Evolutionary conservation across 352 stramenopile genomes (phyloP).

Genomic region (Phytophthora nicotianae): DNA sequence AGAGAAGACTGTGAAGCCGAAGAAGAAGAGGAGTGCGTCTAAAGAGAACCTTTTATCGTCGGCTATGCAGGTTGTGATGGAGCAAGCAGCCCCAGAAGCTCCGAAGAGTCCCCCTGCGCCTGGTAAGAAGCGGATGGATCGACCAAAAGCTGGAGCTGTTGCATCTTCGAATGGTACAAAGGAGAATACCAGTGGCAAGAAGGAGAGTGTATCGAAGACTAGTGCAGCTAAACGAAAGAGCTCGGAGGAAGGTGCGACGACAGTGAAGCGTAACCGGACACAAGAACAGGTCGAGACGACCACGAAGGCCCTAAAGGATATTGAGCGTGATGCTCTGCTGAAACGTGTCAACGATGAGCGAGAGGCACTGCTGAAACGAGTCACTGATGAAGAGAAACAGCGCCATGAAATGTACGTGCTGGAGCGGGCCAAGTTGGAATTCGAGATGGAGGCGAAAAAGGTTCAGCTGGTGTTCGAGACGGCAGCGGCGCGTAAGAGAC

Average conservation of each 20-base stretch:
- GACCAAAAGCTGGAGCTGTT: slow-evolving; percentile 11
- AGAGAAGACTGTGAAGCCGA: not conserved
- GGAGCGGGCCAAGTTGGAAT: slow-evolving; percentile 32
- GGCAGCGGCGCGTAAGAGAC: slow-evolving; percentile 47
- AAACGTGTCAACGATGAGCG: slow-evolving; percentile 34
- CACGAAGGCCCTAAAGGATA: slow-evolving; percentile 10
- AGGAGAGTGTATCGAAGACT: slow-evolving; percentile 1
- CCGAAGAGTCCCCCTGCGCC: not conserved
- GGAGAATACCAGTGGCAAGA: slow-evolving; percentile 2
- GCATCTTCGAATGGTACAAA: slow-evolving; percentile 6
- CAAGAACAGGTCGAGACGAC: slow-evolving; percentile 12
- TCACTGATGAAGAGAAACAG: slow-evolving; percentile 37
- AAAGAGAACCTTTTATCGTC: slow-evolving; percentile 2
- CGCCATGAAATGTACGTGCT: slow-evolving; percentile 32
- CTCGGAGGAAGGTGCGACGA: slow-evolving; percentile 8
- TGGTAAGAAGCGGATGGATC: slow-evolving; percentile 16
- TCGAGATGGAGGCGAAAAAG: slow-evolving; percentile 37
- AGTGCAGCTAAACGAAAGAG: slow-evolving; percentile 22
- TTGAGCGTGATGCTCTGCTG: slow-evolving; percentile 32
- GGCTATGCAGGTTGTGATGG: slow-evolving; percentile 15
- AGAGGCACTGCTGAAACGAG: slow-evolving; percentile 26
- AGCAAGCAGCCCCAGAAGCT: slow-evolving; percentile 9
- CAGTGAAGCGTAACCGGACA: slow-evolving; percentile 18
- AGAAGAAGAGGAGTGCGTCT: slow-evolving; percentile 4
- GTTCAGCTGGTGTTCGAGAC: slow-evolving; percentile 56